phyloP scores from a whole-genome alignment of 148 eudicot genomes.

The Camellia japonica region DNA sequence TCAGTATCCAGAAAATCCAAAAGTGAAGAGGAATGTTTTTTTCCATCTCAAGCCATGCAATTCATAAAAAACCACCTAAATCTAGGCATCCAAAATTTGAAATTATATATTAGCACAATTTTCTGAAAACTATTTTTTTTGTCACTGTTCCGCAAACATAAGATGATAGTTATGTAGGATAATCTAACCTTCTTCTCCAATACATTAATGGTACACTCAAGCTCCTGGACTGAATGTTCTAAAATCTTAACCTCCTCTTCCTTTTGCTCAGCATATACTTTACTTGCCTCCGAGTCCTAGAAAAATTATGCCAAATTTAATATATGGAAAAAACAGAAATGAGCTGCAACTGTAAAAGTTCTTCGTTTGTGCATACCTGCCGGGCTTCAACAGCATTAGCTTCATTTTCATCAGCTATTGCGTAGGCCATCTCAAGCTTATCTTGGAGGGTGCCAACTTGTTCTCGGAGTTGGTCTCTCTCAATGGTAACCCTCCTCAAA shows the following conservation, averaged over 20 bases:
- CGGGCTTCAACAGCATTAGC: slow-evolving; percentile 63
- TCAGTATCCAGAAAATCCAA: neutral
- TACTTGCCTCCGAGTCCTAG: slow-evolving; percentile 60
- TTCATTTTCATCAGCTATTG: slow-evolving; percentile 71
- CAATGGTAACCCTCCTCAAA: slow-evolving; percentile 32
- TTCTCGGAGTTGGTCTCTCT: slow-evolving; percentile 46
- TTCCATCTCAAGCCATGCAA: slow-evolving; percentile 6
- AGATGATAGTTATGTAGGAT: neutral
- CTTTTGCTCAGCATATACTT: slow-evolving; percentile 61
- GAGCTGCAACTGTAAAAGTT: slow-evolving; percentile 7
- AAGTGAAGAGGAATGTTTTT: neutral
- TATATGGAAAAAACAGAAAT: neutral
- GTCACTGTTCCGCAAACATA: neutral
- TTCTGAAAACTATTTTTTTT: neutral
- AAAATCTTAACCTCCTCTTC: slow-evolving; percentile 70
- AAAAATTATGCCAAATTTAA: slow-evolving; percentile 8
- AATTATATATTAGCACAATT: neutral
- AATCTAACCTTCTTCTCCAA: slow-evolving; percentile 56
- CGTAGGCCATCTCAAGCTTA: slow-evolving; percentile 42
- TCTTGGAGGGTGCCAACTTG: slow-evolving; percentile 45
- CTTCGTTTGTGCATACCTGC: slow-evolving; percentile 37
- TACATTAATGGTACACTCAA: slow-evolving; percentile 58
- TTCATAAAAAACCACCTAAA: neutral
- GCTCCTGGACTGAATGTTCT: slow-evolving; percentile 66
- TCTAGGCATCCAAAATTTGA: neutral